Percentiles rank a stretch among this genome's conserved stretches.
Conservation (phyloP, 305 asterid genomes). For the Solanum aculeatissimum region DNA sequence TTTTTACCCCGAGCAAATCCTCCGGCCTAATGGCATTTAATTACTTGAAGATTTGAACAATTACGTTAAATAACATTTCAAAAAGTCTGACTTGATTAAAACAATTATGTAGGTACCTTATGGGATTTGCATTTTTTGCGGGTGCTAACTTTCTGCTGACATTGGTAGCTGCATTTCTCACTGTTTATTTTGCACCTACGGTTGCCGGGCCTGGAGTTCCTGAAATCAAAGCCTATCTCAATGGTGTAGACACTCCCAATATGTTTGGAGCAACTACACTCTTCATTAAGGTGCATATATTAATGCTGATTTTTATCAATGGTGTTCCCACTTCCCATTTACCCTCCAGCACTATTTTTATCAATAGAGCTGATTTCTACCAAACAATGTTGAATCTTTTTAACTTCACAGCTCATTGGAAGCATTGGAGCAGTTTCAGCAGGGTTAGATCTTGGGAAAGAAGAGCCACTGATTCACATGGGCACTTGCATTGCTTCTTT, state of each 20-base stretch:
- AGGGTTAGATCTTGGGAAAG: conserved; percentile 84
- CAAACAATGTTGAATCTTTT: background rate
- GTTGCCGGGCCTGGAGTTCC: conserved; percentile 99
- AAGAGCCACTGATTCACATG: conserved; percentile 87
- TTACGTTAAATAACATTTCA: background rate
- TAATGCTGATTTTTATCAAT: background rate
- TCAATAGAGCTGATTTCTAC: background rate
- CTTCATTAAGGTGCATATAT: conserved; percentile 50
- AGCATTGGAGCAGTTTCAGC: conserved; percentile 94
- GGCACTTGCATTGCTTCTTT: conserved; percentile 80
- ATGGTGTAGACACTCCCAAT: conserved; percentile 80
- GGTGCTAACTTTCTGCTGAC: conserved; percentile 58
- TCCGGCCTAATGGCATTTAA: background rate
- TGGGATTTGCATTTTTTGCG: conserved; percentile 55
- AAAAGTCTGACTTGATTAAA: background rate
- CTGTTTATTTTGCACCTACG: conserved; percentile 79
- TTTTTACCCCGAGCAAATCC: background rate
- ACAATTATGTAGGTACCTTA: conserved; percentile 46
- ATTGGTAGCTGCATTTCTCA: conserved; percentile 53
- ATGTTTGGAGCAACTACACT: conserved; percentile 80
- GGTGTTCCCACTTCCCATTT: background rate
- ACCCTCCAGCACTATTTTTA: background rate
- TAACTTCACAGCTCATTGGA: conserved; percentile 57
- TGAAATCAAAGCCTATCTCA: conserved; percentile 84
- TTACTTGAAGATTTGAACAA: background rate